These are phyloP conservation scores for Arthrocladium fulminans DNA, from an alignment of 2,329 filamentous ascomycete species.

Conservation along the genomic window DNA sequence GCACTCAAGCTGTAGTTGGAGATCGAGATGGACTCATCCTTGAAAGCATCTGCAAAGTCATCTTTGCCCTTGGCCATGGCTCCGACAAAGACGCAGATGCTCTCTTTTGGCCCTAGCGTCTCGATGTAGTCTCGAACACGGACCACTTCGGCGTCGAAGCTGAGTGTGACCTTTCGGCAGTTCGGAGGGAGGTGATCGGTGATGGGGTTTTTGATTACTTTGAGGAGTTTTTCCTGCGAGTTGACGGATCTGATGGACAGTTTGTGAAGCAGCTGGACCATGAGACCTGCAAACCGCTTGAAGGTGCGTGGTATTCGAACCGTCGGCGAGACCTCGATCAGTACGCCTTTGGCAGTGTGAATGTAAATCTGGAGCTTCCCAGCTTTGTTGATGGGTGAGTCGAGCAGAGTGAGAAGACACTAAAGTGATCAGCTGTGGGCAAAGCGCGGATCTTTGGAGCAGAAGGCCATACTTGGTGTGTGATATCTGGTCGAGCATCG, in stretches of 20 bases:
- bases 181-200: constrained; percentile 94
- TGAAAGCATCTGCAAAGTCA: constrained; percentile 86
- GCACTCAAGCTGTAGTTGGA: constrained; percentile 97
- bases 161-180: constrained; percentile 94
- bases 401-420: constrained; percentile 93
- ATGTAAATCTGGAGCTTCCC: constrained; percentile 98
- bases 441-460: no score
- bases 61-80: constrained; percentile 97
- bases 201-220: constrained; percentile 96
- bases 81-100: constrained; percentile 94
- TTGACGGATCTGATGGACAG: constrained; percentile 93
- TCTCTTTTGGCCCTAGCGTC: constrained; percentile 69
- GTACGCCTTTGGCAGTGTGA: constrained; percentile 89
- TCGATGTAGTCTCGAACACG: constrained; percentile 84
- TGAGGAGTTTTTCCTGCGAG: constrained; percentile 92
- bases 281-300: constrained; percentile 95
- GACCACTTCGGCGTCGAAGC: constrained; percentile 82
- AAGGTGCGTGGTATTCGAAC: constrained; percentile 97
- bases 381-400: constrained; percentile 97
- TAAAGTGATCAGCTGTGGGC: constrained; percentile 34
- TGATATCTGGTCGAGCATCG: constrained; percentile 94
- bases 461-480: constrained; percentile 82
- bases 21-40: constrained; percentile 96
- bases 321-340: constrained; percentile 96
- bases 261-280: constrained; percentile 95